Base-by-base conservation (phyloP, 768 basidiomycete genomes). In the Boletus eberwhitei region DNA sequence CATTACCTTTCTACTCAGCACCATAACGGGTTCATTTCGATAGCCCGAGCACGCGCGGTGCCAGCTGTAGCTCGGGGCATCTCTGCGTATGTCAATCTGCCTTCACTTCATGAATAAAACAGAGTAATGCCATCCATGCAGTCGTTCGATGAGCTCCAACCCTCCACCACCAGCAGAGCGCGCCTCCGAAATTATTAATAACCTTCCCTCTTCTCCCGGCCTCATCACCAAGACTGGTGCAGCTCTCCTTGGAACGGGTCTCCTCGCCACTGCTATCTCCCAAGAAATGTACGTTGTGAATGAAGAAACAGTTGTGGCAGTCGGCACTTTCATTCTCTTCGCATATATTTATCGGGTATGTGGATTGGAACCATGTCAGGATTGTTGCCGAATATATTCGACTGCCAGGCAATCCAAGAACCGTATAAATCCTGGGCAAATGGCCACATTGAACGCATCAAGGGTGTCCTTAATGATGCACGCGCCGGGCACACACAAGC, bases 211-310 rank as follows among this genome's bases (percentile, higher is more conserved):
- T 53, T 94, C 85, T 63, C 93, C 83, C 24, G 87, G 85, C 69
- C 80, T 97, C 73, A 80, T 95, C 79, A 93, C 93, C 71, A 99
- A 99, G 79, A 95, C 94, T 42, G 93, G 94, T 58, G 84, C 90
- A 49, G 88, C 93, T 65, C 79, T 98, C 66, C 85, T 98, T 50
- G 93, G 93, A 67, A 90, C 92, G 16, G 93, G 91, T 65, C 77
- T 91, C 56, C 76, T 87, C 52, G 96, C 95, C 16, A 83, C 93
- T 7, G 95, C 94, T 68, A 94, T 98, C 74, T 96, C 93, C 14
- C 90, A 93, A 70, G 95, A 99, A 75, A 85, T 98, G 48, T 98
- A 98, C 68, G 96, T 99, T 56, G 84, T 96, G 67, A 97, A 97
- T 72, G 95, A 98, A 73, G 97, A 98, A 79, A 86, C 90, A 22